Base-by-base conservation (phyloP, 495 filamentous ascomycete species). In the Penicillium verhagenii region DNA sequence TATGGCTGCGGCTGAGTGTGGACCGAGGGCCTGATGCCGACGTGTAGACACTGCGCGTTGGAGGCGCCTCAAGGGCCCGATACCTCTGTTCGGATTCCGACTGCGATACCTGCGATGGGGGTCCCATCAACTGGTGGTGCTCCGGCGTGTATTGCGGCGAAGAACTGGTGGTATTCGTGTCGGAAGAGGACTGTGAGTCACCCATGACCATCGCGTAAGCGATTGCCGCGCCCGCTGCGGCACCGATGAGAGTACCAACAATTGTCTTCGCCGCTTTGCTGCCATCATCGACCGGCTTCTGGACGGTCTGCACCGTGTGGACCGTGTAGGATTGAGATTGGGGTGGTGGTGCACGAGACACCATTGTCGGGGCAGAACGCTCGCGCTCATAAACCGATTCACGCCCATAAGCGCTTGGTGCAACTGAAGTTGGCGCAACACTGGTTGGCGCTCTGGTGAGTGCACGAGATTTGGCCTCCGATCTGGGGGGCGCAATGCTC, bases 161-260 rank as follows among this genome's bases (percentile, higher is more conserved):
- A 24, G 56, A 28, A 31, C 62, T 59, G n/a, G 53, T 53, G 42
- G 42, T 45, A 19, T 61, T 58, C 10, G 45, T 33, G 13, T 63
- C 60, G 16, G 63, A 56, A 20, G 56, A 45, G 6, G 58, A 65
- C 18, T 66, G 63, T 4, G 56, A 78, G 60, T 64, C 87, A 24
- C 77, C 69, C 57, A 78, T 84, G 52, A 79, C 74, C 73, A 89
- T 85, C 31, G 86, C 84, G 66, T 92, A 93, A 1, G 88, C 86
- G 33, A 91, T 65, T 0, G 85, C 87, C 13, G 86, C 88, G 46
- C 87, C 91, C 3, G 87, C 82, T 8, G 87, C 88, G 16, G 86
- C 90, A 20, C 88, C 91, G 6, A 91, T 82, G 43, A 92, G 79
- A 3, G 87, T 87, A 9, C 89, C 90, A 7, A 94, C 76, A 23